Conservation (phyloP, 305 asterid genomes). For the Fraxinus greggii region DNA sequence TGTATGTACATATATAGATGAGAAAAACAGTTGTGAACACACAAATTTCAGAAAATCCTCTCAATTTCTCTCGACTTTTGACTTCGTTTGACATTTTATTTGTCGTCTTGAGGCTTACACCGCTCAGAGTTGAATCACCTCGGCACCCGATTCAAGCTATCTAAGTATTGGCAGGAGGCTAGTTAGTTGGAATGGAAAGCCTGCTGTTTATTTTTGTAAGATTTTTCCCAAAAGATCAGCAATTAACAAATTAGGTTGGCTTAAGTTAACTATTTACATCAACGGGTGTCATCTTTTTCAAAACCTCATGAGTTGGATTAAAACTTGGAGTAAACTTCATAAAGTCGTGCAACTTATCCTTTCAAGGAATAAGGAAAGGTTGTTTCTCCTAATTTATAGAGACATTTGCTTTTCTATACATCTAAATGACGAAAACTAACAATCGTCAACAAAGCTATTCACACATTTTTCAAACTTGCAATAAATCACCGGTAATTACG, state of each 20-base stretch:
- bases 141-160: not conserved
- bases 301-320: not conserved
- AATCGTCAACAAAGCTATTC: not conserved
- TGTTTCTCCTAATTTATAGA: not conserved
- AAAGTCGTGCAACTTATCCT: not conserved
- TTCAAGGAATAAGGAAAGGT: not conserved
- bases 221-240: not conserved
- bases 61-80: not conserved
- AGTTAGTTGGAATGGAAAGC: not conserved
- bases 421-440: conserved; percentile 4
- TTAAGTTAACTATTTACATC: not conserved
- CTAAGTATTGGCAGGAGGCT: not conserved
- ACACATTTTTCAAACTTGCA: not conserved
- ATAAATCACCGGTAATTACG: conserved; percentile 3
- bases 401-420: not conserved
- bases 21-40: not conserved
- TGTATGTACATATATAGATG: not conserved
- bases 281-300: not conserved
- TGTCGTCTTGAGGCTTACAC: not conserved
- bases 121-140: not conserved
- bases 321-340: not conserved
- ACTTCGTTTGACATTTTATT: not conserved
- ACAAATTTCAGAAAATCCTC: not conserved
- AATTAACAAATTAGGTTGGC: not conserved
- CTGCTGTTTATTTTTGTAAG: not conserved